Evolutionary conservation across 805 yeast species (phyloP).

Genomic region (Sugiyamaella chiloensis): DNA sequence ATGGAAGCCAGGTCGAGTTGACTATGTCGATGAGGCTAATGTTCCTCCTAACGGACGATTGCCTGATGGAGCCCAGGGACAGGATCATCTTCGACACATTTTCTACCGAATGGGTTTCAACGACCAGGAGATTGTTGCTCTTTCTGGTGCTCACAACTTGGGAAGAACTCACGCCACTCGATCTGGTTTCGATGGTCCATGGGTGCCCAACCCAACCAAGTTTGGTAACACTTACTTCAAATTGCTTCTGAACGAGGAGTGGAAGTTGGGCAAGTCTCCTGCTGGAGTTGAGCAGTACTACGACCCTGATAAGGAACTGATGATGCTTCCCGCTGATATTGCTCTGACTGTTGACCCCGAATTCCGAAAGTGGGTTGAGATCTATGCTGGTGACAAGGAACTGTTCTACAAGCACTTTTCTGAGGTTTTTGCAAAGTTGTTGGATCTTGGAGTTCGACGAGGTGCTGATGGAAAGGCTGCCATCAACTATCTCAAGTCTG

Average conservation of each 20-base stretch:
- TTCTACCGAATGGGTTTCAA: conserved; percentile 59
- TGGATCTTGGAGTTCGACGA: conserved; percentile 74
- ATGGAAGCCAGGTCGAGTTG: conserved; percentile 77
- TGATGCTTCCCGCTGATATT: conserved; percentile 87
- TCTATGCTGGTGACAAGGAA: conserved; percentile 64
- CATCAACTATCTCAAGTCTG: conserved; percentile 31
- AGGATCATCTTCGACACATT: conserved; percentile 51
- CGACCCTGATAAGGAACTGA: conserved; percentile 57
- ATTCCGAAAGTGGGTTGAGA: conserved; percentile 59
- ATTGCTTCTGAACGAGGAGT: conserved; percentile 51
- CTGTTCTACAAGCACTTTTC: conserved; percentile 63
- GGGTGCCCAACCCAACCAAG: conserved; percentile 78
- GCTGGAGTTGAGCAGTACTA: conserved; percentile 39
- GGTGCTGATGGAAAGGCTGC: conserved; percentile 36
- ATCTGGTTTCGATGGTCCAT: conserved; percentile 83
- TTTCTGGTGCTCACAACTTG: conserved; percentile 59
- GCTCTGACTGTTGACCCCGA: conserved; percentile 59
- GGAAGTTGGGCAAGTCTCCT: conserved; percentile 43
- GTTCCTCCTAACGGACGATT: conserved; percentile 63
- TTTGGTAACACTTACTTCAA: conserved; percentile 74
- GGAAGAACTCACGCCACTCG: conserved; percentile 62
- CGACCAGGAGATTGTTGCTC: conserved; percentile 60
- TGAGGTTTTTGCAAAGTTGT: conserved; percentile 60
- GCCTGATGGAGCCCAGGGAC: conserved; percentile 56
- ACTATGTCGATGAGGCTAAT: conserved; percentile 48